phyloP scores from a whole-genome alignment of 495 filamentous ascomycete genomes.

The Aspergillus conjunctus region DNA sequence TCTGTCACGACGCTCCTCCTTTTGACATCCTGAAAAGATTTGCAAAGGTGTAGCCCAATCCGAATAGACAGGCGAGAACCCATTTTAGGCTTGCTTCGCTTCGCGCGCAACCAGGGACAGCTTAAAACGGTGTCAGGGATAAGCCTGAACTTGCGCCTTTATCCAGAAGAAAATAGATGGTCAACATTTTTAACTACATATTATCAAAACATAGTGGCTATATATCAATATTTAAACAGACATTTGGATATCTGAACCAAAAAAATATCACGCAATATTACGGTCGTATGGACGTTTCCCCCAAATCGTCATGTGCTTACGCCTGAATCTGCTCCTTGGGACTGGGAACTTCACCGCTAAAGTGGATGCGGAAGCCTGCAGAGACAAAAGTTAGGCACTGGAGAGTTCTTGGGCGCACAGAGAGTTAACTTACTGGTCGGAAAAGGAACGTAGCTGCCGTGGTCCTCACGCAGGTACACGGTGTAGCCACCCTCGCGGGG shows the following conservation, averaged over 20 bases:
- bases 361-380: conserved; percentile 47
- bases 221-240: background rate
- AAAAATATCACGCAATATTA: conserved; percentile 1
- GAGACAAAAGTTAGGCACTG: background rate
- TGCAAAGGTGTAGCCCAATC: too few species aligned
- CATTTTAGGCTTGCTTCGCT: too few species aligned
- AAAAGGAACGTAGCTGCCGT: conserved; percentile 71
- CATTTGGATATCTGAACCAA: conserved; percentile 2
- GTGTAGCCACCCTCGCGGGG: conserved; percentile 59
- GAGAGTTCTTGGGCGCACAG: too few species aligned
- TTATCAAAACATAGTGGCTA: background rate
- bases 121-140: too few species aligned
- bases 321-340: conserved; percentile 20
- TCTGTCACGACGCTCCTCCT: background rate
- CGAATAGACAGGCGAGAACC: too few species aligned
- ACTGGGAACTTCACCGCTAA: conserved; percentile 41
- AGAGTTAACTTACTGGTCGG: conserved; percentile 58
- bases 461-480: conserved; percentile 74
- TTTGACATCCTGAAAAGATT: too few species aligned
- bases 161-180: too few species aligned
- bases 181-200: background rate
- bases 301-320: background rate
- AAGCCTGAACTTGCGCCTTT: too few species aligned
- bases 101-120: too few species aligned
- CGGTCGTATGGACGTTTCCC: background rate